Conservation (phyloP, 2,329 filamentous ascomycete genomes). For the Purpureocillium takamizusanense region DNA sequence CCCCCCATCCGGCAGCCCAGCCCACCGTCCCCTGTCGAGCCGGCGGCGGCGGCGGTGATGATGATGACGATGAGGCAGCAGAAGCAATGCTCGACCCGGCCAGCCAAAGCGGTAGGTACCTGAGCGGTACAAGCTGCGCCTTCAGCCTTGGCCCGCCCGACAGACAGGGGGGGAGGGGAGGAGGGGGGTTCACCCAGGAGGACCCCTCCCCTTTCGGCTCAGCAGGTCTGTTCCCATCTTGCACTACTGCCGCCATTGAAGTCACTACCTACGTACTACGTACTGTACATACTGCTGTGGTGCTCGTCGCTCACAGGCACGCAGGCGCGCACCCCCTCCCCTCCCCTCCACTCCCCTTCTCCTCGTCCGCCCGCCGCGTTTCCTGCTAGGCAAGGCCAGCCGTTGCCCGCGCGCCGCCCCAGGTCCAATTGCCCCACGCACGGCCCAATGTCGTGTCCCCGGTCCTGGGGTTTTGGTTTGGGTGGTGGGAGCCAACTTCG, state of each 20-base stretch:
- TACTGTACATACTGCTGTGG: too few species aligned
- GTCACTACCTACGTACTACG: too few species aligned
- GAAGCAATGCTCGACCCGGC: constrained; percentile 1
- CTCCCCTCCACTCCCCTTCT: too few species aligned
- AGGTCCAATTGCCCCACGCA: constrained; percentile 9
- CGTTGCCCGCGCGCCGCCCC: constrained; percentile 1
- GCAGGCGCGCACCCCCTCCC: too few species aligned
- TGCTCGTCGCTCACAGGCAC: too few species aligned
- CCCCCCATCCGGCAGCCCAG: constrained; percentile 1
- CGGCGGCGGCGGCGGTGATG: not conserved
- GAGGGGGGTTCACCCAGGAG: too few species aligned
- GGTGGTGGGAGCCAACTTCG: constrained; percentile 7
- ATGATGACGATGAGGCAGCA: not conserved
- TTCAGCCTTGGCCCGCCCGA: constrained; percentile 1
- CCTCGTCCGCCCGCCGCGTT: too few species aligned
- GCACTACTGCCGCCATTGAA: too few species aligned
- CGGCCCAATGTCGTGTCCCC: constrained; percentile 10
- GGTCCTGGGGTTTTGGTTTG: constrained; percentile 8
- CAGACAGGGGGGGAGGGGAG: not conserved
- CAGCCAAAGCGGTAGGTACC: constrained; percentile 1
- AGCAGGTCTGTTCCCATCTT: not conserved
- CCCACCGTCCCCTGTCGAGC: constrained; percentile 1
- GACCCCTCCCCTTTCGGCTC: not conserved
- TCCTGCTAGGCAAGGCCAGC: constrained; percentile 1
- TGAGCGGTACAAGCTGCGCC: not conserved